Base-by-base conservation (phyloP, 305 asterid species). In the Fraxinus nigra region DNA sequence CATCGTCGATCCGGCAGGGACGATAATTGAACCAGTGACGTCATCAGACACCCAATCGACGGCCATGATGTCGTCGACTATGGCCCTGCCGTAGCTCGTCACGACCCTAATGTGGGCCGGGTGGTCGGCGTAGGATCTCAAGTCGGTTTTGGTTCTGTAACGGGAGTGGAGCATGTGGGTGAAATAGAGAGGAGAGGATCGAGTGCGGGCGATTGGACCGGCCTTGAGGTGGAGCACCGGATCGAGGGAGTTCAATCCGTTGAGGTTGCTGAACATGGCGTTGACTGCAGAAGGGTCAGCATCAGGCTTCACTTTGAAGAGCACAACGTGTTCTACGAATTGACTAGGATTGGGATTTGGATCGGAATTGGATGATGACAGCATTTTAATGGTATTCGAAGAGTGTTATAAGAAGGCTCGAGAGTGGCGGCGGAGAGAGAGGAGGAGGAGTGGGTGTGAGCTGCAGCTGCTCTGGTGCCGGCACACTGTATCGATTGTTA, bases 91-190 rank as follows among this genome's bases (percentile, higher is more conserved):
- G 84, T 83, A 84, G 1, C 88, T 88, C 8, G 80, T 34, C 54
- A 92, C 97, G 56, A 93, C 94, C 78, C 86, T 59, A 38, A 92
- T 90, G 90, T 95, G 99, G 26, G 65, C 80, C 1, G 97, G 97
- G 89, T 95, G 91, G 0, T 85, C 91, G 7, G 97, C 63, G 86
- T 95, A 95, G 37, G 88, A 72, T 20, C 84, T 85, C 79, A 94
- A 82, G 82, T 94, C 97, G 46, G 91, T 5, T 51, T 90, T 92
- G 63, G 97, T 84, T 30, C 86, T 84, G 90, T 92, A 92, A n/a
- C 99, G 97, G 63, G 94, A 85, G 89, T 95, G 98, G 86, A 95
- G 97, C 87, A 95, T 75, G 90, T 94, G 99, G 5, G 98, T 94
- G 92, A 94, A 95, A 48, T 89, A 46, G 83, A 92, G 91, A 16